These are phyloP conservation scores for Amphichorda felina DNA, from an alignment of 2,329 filamentous ascomycete species.

Conservation along the genomic window DNA sequence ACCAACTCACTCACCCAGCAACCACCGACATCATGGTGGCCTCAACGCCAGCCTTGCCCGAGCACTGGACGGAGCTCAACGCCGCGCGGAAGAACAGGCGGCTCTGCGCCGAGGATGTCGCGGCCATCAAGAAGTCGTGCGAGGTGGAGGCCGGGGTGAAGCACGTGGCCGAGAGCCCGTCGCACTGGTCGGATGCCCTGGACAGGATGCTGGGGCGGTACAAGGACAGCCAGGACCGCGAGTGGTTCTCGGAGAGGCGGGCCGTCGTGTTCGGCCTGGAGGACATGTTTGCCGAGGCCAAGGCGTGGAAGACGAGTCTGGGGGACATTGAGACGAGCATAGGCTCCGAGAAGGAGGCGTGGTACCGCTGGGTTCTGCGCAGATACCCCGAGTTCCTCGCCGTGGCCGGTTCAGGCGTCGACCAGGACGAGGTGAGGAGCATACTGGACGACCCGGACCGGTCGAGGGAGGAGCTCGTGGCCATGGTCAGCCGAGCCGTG, in stretches of 20 bases:
- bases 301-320: constrained; percentile 27
- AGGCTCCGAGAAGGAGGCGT: constrained; percentile 36
- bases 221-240: constrained; percentile 19
- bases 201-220: constrained; percentile 28
- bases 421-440: constrained; percentile 18
- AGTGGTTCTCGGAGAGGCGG: constrained; percentile 40
- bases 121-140: constrained; percentile 30
- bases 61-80: constrained; percentile 26
- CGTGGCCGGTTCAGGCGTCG: constrained; percentile 14
- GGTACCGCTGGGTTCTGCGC: constrained; percentile 36
- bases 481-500: constrained; percentile 22
- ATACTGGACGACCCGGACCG: constrained; percentile 24
- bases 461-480: constrained; percentile 22
- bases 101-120: constrained; percentile 27
- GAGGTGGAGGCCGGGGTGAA: constrained; percentile 26
- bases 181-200: constrained; percentile 35
- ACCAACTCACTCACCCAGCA: too few relatives aligned
- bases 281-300: constrained; percentile 33
- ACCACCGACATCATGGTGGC: not conserved
- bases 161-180: constrained; percentile 30
- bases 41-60: constrained; percentile 15
- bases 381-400: constrained; percentile 24
- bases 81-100: constrained; percentile 16
- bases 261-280: constrained; percentile 38
- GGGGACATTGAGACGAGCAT: constrained; percentile 36